Evolutionary conservation across 805 yeast genomes (phyloP).

Genomic region (Nakazawaea pomicola): DNA sequence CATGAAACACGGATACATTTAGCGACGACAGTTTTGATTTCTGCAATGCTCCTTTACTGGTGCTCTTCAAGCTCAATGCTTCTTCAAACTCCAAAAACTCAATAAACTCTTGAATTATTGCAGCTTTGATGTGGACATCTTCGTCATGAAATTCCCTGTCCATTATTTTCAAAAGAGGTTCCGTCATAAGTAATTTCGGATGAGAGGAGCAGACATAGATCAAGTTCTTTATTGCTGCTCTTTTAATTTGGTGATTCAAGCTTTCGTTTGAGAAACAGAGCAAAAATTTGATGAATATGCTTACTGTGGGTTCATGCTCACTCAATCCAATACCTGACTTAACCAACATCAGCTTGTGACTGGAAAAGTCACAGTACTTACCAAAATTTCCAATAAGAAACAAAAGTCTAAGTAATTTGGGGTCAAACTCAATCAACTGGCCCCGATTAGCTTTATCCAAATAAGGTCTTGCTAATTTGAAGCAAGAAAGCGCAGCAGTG

Average conservation of each 20-base stretch:
- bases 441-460: conserved; percentile 22
- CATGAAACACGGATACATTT: conserved; percentile 52
- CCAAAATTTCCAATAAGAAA: conserved; percentile 70
- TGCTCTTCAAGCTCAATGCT: conserved; percentile 31
- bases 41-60: conserved; percentile 25
- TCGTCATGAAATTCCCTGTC: conserved; percentile 41
- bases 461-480: conserved; percentile 45
- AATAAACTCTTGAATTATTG: conserved; percentile 51
- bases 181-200: conserved; percentile 61
- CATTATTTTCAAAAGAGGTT: conserved; percentile 44
- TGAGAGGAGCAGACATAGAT: conserved; percentile 55
- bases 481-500: conserved; percentile 60
- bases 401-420: conserved; percentile 50
- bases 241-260: conserved; percentile 31
- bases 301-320: conserved; percentile 49
- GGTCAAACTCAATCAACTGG: conserved; percentile 28
- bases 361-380: conserved; percentile 58
- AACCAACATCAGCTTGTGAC: conserved; percentile 32
- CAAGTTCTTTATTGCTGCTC: conserved; percentile 52
- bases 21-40: conserved; percentile 18
- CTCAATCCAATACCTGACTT: conserved; percentile 36
- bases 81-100: conserved; percentile 59
- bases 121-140: conserved; percentile 39
- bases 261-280: conserved; percentile 42
- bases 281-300: conserved; percentile 55